phyloP scores from a whole-genome alignment of 345 rosid species.

The Viola odorata region DNA sequence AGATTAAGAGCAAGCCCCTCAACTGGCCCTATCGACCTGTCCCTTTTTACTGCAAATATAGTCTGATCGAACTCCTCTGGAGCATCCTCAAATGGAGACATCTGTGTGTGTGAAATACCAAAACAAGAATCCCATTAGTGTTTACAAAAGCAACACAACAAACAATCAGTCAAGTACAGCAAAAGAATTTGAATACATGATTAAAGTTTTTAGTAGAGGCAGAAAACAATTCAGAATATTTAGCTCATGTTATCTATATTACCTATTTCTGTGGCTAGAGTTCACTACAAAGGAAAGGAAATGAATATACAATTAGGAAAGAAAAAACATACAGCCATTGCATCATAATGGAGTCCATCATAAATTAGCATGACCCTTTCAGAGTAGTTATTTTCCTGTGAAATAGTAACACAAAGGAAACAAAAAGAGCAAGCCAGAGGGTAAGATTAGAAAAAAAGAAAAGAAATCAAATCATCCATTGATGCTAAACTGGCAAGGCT shows the following conservation, averaged over 20 bases:
- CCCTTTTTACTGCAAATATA: constrained; percentile 54
- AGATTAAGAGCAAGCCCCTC: constrained; percentile 57
- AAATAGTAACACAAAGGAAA: constrained; percentile 12
- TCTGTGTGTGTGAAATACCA: constrained; percentile 23
- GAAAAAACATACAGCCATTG: constrained; percentile 65
- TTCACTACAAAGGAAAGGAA: neutral
- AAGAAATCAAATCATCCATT: neutral
- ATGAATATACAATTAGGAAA: neutral
- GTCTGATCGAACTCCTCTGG: constrained; percentile 92
- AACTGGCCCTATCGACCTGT: constrained; percentile 52
- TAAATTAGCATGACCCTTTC: constrained; percentile 90
- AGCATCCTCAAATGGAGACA: constrained; percentile 78
- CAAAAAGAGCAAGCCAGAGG: neutral
- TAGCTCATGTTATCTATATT: neutral
- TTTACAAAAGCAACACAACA: neutral
- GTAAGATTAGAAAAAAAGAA: neutral
- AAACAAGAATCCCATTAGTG: constrained; percentile 6
- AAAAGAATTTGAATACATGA: neutral
- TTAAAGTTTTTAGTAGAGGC: neutral
- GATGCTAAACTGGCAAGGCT: no score
- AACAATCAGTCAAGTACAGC: neutral
- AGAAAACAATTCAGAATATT: no score
- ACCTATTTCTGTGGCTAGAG: neutral
- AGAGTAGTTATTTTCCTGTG: constrained; percentile 55
- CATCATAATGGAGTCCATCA: constrained; percentile 95